Base-by-base conservation (phyloP, 805 yeast genomes). In the Yamadazyma paraphyllophila region DNA sequence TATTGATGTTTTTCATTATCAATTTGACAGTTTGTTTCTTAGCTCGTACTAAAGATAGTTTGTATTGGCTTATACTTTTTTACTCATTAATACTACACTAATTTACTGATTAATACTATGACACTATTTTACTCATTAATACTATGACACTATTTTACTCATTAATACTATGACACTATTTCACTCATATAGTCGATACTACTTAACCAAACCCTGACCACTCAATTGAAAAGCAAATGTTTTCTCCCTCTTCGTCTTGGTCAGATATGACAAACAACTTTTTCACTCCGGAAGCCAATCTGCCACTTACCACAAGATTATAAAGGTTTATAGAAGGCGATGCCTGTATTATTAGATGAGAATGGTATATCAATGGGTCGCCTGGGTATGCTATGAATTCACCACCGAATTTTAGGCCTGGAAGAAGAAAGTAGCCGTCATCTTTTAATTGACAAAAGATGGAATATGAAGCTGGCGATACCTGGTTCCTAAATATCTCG, bases 171-270 rank as follows among this genome's bases (percentile, higher is more conserved):
- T n/a, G n/a, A n/a, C n/a, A n/a, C n/a, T n/a, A n/a, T n/a, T n/a
- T n/a, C n/a, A n/a, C n/a, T n/a, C n/a, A n/a, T n/a, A n/a, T n/a
- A n/a, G n/a, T n/a, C n/a, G n/a, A n/a, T n/a, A n/a, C n/a, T n/a
- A n/a, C n/a, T 50, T 62, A 89, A 46, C 97, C 97, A 67, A 92
- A 92, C 0, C 97, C 97, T 0, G 98, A 90, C 99, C 99, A 92
- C 65, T 92, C 97, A 1, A 92, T 70, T 5, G 96, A 85, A 58
- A 80, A 92, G 13, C 44, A 36, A 4, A 37, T 8, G 20, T 36
- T 43, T 17, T 9, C 35, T n/a, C 32, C 37, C 31, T 38, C 29
- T 20, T 15, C 39, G 8, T 35, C 41, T 53, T 32, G 61, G n/a
- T 51, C 65, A 20, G 77, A 71, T 7, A 86, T 54, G 14, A 87